Percentiles rank a stretch among this genome's conserved stretches.
phyloP scores from a whole-genome alignment of 176 grass and related monocot genomes.

The Dactylis glomerata region DNA sequence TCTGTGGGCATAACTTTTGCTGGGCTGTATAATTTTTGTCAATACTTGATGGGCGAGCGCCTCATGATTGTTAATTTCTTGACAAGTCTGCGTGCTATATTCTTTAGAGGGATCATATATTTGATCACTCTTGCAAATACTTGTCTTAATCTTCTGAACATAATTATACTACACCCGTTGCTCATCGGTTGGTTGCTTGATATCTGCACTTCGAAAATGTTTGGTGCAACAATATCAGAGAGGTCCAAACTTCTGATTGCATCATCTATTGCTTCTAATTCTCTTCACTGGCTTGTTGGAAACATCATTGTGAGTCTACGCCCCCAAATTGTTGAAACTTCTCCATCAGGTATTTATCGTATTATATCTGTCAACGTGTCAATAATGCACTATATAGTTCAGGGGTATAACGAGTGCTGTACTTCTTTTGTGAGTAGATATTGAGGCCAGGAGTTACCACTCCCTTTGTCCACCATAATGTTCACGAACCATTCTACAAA shows the following conservation, averaged over 20 bases:
- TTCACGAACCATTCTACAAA: conserved; percentile 26
- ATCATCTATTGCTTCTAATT: conserved; percentile 35
- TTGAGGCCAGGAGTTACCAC: conserved; percentile 3
- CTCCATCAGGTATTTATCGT: conserved; percentile 12
- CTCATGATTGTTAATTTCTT: background rate
- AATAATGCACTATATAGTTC: background rate
- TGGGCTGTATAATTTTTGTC: background rate
- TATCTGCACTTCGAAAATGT: conserved; percentile 40
- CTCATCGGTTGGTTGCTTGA: conserved; percentile 36
- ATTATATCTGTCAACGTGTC: background rate
- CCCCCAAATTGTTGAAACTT: background rate
- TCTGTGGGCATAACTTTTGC: background rate
- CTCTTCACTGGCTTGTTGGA: conserved; percentile 39
- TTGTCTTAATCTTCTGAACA: conserved; percentile 18
- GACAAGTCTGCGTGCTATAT: conserved; percentile 14
- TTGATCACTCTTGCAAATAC: conserved; percentile 13
- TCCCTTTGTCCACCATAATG: conserved; percentile 8
- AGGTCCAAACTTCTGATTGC: conserved; percentile 17
- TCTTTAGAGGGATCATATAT: conserved; percentile 13
- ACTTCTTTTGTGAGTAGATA: conserved; percentile 8
- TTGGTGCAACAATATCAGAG: conserved; percentile 29
- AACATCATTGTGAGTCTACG: background rate
- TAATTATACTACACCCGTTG: conserved; percentile 15
- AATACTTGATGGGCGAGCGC: conserved; percentile 21
- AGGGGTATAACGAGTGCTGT: background rate